phyloP scores from a whole-genome alignment of 164 flowering plant genomes.

The Amborella trichopoda region DNA sequence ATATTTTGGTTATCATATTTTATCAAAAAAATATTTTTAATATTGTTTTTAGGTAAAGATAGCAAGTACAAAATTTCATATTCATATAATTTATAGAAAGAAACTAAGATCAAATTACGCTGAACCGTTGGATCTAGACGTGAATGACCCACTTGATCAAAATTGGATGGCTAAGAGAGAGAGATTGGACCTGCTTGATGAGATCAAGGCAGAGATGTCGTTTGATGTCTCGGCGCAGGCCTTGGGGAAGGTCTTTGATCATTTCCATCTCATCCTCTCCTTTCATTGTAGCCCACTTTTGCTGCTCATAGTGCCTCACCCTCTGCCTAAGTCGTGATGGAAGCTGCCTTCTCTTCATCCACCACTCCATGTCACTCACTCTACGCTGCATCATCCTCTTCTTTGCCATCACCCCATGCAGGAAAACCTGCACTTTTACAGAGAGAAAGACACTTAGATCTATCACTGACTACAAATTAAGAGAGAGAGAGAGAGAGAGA shows the following conservation, averaged over 20 bases:
- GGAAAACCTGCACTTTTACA: constrained; percentile 59
- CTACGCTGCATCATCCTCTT: constrained; percentile 81
- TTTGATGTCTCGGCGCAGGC: constrained; percentile 85
- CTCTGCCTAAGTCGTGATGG: constrained; percentile 66
- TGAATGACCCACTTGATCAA: no score
- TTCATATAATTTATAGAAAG: no score
- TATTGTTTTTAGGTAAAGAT: no score
- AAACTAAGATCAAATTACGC: no score
- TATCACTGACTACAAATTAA: no score
- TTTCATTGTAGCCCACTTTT: constrained; percentile 75
- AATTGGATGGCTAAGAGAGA: neutral
- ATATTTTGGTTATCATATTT: no score
- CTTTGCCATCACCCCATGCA: constrained; percentile 86
- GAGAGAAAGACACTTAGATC: neutral
- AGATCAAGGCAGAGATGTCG: constrained; percentile 81
- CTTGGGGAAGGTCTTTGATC: constrained; percentile 82
- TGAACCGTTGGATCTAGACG: no score
- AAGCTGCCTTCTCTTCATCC: constrained; percentile 89
- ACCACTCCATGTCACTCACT: constrained; percentile 89
- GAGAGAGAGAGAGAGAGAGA: no score
- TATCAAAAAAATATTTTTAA: no score
- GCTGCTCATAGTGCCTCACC: constrained; percentile 80
- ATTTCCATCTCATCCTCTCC: constrained; percentile 90
- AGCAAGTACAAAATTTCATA: no score
- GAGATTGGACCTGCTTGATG: constrained; percentile 52